Conservation (phyloP, 768 basidiomycete genomes). For the Pleurotus salmoneostramineus region DNA sequence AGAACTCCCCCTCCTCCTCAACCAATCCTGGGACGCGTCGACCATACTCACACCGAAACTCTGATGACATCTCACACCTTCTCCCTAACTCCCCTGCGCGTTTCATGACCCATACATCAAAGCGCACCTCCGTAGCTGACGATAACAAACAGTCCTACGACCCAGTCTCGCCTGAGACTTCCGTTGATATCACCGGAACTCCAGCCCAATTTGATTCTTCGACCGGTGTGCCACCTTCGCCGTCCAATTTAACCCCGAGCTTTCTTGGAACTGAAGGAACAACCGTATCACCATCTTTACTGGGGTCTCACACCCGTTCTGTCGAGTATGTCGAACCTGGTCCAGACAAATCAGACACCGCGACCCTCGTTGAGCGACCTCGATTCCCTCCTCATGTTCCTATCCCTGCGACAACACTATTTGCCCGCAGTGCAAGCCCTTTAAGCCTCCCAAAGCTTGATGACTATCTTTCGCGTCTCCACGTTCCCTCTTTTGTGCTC, state of each 20-base stretch:
- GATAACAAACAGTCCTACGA: no score
- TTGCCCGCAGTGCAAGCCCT: constrained; percentile 54
- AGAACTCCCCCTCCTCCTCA: background rate
- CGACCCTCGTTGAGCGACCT: constrained; percentile 5
- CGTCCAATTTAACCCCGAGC: background rate
- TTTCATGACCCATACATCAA: constrained; percentile 16
- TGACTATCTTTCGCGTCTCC: constrained; percentile 45
- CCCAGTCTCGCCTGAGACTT: no score
- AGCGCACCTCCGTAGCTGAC: background rate
- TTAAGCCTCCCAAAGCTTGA: constrained; percentile 64
- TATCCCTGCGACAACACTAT: constrained; percentile 52
- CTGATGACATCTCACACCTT: background rate
- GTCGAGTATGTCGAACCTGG: background rate
- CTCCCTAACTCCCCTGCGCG: constrained; percentile 19
- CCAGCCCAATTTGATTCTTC: background rate
- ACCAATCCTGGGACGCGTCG: background rate
- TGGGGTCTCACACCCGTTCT: background rate
- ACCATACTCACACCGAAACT: background rate
- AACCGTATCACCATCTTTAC: background rate
- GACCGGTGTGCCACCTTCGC: background rate
- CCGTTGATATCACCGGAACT: background rate
- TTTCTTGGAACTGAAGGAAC: background rate
- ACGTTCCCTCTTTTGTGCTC: constrained; percentile 37
- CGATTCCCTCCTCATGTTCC: constrained; percentile 32
- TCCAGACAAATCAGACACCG: background rate